Conservation (phyloP, 306 rosid species). For the Pterocarpus santalinus region DNA sequence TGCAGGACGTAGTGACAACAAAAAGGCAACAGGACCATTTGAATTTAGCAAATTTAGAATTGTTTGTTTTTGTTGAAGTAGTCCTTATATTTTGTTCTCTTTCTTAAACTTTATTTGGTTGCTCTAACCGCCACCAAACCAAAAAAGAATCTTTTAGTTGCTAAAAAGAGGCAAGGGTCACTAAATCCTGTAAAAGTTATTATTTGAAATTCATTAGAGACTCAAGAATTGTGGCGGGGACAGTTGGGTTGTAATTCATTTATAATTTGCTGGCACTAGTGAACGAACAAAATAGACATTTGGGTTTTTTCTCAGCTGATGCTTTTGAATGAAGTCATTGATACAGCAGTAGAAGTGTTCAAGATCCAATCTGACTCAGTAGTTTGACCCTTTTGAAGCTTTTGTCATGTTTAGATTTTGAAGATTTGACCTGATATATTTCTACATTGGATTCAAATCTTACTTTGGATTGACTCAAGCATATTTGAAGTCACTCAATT, state of each 20-base stretch:
- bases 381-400: too few species aligned
- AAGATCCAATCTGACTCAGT: too few species aligned
- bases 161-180: not conserved
- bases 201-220: not conserved
- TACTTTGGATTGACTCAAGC: too few species aligned
- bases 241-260: not conserved
- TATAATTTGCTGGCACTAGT: not conserved
- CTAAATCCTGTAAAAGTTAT: not conserved
- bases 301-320: not conserved
- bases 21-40: slow-evolving; percentile 14
- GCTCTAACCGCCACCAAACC: not conserved
- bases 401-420: too few species aligned
- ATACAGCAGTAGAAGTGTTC: not conserved
- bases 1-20: slow-evolving; percentile 44
- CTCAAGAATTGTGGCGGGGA: not conserved
- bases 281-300: not conserved
- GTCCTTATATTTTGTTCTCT: not conserved
- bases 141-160: not conserved
- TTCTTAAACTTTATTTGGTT: slow-evolving; percentile 6
- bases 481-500: too few species aligned
- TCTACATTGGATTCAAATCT: too few species aligned
- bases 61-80: not conserved
- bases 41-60: slow-evolving; percentile 2
- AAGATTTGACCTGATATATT: too few species aligned
- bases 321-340: not conserved